Conservation (phyloP, 768 basidiomycete genomes). For the Pulveroboletus sp. region DNA sequence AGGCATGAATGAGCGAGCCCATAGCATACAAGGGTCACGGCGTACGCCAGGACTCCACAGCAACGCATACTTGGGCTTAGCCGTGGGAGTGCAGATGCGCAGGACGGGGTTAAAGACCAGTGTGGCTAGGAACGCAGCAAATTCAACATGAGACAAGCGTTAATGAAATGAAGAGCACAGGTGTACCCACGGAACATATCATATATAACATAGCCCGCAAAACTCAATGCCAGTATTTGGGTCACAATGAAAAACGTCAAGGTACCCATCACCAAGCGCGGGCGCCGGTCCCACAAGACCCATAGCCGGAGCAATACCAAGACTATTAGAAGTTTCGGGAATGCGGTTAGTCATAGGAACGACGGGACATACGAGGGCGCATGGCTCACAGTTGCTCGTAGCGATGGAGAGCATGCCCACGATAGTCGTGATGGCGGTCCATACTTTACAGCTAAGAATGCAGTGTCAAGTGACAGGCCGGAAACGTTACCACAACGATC, state of each 20-base stretch:
- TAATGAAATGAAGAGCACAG: not conserved
- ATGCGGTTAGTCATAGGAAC: conserved; percentile 6
- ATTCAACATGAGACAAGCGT: not conserved
- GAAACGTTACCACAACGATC: not conserved
- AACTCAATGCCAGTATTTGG: conserved; percentile 23
- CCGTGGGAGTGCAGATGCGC: conserved; percentile 20
- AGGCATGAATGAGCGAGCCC: not conserved
- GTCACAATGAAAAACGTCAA: conserved; percentile 30
- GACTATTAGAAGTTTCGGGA: conserved; percentile 22
- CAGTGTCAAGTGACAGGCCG: not conserved
- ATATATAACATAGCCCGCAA: conserved; percentile 24
- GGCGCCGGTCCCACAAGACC: conserved; percentile 33
- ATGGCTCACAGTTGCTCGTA: conserved; percentile 35
- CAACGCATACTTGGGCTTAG: conserved; percentile 19
- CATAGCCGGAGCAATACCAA: conserved; percentile 40
- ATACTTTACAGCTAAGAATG: conserved; percentile 24
- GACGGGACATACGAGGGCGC: not conserved
- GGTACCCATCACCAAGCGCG: conserved; percentile 28
- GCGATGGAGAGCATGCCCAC: conserved; percentile 36
- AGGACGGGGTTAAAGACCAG: conserved; percentile 7
- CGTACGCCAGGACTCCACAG: conserved; percentile 32
- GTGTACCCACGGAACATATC: conserved; percentile 27
- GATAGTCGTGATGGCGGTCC: conserved; percentile 16
- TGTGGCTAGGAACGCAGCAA: conserved; percentile 9
- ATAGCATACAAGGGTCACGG: not conserved